Evolutionary conservation across 257 asterid genomes (phyloP).

Genomic region (Capsicum chinense): DNA sequence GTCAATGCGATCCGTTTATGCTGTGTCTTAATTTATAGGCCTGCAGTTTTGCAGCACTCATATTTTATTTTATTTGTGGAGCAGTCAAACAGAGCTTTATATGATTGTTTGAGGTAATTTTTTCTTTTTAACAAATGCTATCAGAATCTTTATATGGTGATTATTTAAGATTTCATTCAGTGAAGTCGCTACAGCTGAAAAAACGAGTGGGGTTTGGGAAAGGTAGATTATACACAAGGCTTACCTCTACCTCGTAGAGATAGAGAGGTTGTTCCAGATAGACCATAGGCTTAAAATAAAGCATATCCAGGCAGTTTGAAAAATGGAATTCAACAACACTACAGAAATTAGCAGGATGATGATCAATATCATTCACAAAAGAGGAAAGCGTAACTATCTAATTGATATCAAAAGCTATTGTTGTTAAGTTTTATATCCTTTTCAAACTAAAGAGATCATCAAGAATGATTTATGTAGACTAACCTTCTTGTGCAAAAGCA

Average conservation of each 20-base stretch:
- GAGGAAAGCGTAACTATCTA: not conserved
- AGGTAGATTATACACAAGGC: too few relatives aligned
- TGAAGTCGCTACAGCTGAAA: not conserved
- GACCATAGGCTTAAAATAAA: too few relatives aligned
- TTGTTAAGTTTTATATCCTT: not conserved
- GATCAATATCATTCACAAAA: slow-evolving; percentile 16
- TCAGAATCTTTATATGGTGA: not conserved
- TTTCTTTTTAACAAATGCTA: not conserved
- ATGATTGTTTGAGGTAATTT: not conserved
- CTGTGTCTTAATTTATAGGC: not conserved
- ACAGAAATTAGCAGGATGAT: not conserved
- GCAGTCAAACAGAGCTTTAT: slow-evolving; percentile 3
- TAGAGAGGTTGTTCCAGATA: too few relatives aligned
- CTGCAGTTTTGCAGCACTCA: not conserved
- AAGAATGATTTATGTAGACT: slow-evolving; percentile 28
- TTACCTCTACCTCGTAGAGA: too few relatives aligned
- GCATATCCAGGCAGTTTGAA: too few relatives aligned
- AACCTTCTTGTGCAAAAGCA: slow-evolving; percentile 66
- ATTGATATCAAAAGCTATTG: not conserved
- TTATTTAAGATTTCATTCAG: not conserved
- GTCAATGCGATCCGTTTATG: not conserved
- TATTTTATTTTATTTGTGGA: not conserved
- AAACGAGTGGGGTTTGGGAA: not conserved
- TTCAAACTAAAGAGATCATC: not conserved
- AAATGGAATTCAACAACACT: not conserved